phyloP scores from a whole-genome alignment of 2,329 filamentous ascomycete species.

The Xylaria sp. region DNA sequence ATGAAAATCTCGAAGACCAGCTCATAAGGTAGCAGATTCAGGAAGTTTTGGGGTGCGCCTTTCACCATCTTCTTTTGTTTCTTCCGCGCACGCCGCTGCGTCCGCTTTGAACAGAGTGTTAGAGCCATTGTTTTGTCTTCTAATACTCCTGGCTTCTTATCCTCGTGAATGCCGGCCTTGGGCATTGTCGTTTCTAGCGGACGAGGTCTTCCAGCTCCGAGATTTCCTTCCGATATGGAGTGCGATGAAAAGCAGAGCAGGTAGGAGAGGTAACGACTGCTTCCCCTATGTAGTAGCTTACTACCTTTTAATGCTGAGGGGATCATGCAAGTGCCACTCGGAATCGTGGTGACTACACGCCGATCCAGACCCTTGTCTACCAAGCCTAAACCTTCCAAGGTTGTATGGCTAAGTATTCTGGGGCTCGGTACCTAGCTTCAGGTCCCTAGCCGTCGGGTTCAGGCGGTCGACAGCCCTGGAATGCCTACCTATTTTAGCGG shows the following conservation, averaged over 20 bases:
- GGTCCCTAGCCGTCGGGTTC: no score
- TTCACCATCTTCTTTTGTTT: slow-evolving; percentile 48
- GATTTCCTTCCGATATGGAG: neutral
- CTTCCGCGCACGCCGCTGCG: slow-evolving; percentile 54
- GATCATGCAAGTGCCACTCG: no score
- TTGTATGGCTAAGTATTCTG: no score
- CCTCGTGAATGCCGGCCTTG: slow-evolving; percentile 28
- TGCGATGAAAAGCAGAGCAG: neutral
- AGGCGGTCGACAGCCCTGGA: no score
- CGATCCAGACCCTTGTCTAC: neutral
- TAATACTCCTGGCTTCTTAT: slow-evolving; percentile 55
- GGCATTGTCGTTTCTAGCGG: slow-evolving; percentile 7
- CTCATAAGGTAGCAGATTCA: slow-evolving; percentile 57
- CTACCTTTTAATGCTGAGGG: no score
- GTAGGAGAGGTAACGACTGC: no score
- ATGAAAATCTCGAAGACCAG: slow-evolving; percentile 54
- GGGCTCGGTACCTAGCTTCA: no score
- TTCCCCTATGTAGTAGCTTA: no score
- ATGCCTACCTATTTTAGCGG: no score
- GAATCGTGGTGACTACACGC: neutral
- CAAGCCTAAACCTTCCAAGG: neutral
- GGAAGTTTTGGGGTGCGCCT: slow-evolving; percentile 38
- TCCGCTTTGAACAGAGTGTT: slow-evolving; percentile 57
- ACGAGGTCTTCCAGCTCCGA: neutral
- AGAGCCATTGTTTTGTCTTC: slow-evolving; percentile 52